A percentile compares a stretch with the other conserved stretches of the same genome.
Conservation (phyloP, 2,329 filamentous ascomycete species). For the Colletotrichum limetticola region DNA sequence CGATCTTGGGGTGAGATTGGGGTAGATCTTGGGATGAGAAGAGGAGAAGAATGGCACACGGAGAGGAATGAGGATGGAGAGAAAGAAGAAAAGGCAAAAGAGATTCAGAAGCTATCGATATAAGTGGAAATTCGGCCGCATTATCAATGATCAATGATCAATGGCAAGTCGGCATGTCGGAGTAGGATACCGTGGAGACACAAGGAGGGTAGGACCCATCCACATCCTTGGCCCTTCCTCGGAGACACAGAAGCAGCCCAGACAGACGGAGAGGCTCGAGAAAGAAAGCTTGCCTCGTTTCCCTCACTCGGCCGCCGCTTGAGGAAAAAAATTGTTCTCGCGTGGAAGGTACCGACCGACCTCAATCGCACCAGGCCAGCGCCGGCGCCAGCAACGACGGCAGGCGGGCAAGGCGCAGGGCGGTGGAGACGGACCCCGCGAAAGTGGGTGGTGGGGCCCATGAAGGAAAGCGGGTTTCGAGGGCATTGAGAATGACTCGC, state of each 20-base stretch:
- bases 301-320: neutral
- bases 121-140: neutral
- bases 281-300: neutral
- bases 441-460: constrained; percentile 31
- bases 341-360: neutral
- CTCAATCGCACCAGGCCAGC: neutral
- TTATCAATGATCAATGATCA: constrained; percentile 2
- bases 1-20: constrained; percentile 29
- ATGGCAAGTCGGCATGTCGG: neutral
- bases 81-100: neutral
- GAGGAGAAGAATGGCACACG: neutral
- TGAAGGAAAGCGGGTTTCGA: constrained; percentile 27
- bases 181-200: neutral
- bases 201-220: neutral
- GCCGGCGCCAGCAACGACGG: neutral
- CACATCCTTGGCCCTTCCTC: neutral
- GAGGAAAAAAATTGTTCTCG: neutral
- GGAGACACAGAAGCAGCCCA: neutral
- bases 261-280: neutral
- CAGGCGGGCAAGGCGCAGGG: constrained; percentile 1
- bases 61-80: neutral
- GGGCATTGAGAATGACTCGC: constrained; percentile 34
- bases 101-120: neutral
- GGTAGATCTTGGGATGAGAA: constrained; percentile 13
- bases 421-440: constrained; percentile 33